These are phyloP conservation scores for Botrytis porri DNA, from an alignment of 2,329 filamentous ascomycete genomes.

Conservation along the genomic window DNA sequence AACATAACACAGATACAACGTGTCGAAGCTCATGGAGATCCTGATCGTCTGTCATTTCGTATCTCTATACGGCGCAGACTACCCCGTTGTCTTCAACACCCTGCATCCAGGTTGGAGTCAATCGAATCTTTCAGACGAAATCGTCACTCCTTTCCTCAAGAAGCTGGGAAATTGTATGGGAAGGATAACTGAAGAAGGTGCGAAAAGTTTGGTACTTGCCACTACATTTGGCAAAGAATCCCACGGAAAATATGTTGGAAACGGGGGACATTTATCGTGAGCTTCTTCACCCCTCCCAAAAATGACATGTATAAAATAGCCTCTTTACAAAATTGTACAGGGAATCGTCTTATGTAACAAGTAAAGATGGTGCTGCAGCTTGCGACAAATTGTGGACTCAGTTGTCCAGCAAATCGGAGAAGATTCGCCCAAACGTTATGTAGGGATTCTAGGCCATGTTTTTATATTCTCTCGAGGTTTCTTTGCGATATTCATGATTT, in stretches of 20 bases:
- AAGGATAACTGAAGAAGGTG: slow-evolving; percentile 47
- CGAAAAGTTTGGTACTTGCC: slow-evolving; percentile 43
- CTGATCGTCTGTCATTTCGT: neutral
- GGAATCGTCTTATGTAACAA: slow-evolving; percentile 39
- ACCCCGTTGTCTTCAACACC: neutral
- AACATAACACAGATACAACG: neutral
- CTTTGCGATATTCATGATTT: neutral
- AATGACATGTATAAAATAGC: neutral
- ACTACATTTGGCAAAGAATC: slow-evolving; percentile 41
- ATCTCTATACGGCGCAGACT: neutral
- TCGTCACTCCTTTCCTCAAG: neutral
- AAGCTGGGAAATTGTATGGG: slow-evolving; percentile 27
- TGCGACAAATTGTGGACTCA: slow-evolving; percentile 46
- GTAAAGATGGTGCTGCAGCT: slow-evolving; percentile 41
- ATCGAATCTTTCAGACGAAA: slow-evolving; percentile 25
- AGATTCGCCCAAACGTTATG: slow-evolving; percentile 40
- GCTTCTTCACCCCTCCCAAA: neutral
- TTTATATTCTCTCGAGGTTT: neutral
- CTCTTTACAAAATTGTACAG: neutral
- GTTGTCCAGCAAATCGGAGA: slow-evolving; percentile 43
- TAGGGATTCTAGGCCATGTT: neutral
- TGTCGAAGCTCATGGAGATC: neutral
- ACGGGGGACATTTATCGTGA: slow-evolving; percentile 29
- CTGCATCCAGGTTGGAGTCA: neutral
- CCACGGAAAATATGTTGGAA: slow-evolving; percentile 47